Percentiles rank a stretch among this genome's conserved stretches.
Evolutionary conservation across 2,329 filamentous ascomycete genomes (phyloP).

Genomic region (Metarhizium guizhouense): DNA sequence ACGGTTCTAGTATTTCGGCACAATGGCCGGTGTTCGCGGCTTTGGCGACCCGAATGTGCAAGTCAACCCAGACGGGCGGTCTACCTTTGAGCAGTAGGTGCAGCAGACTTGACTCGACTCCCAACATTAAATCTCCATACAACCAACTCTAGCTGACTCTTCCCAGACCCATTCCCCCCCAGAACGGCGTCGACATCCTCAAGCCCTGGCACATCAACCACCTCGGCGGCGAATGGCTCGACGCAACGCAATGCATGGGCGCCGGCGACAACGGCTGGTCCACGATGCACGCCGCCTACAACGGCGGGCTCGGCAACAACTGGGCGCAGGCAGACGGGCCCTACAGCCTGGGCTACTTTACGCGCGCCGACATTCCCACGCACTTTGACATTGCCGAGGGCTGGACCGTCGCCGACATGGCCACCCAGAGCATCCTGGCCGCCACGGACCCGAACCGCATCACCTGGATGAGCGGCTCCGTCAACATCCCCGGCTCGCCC

Average conservation of each 20-base stretch:
- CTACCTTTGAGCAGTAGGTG: slow-evolving; percentile 42
- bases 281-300: slow-evolving; percentile 41
- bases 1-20: slow-evolving; percentile 38
- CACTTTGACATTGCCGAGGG: slow-evolving; percentile 46
- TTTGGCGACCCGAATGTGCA: slow-evolving; percentile 35
- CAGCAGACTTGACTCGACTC: too few species aligned
- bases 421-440: slow-evolving; percentile 10
- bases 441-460: slow-evolving; percentile 39
- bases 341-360: slow-evolving; percentile 36
- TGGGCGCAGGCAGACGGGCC: slow-evolving; percentile 28
- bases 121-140: not conserved
- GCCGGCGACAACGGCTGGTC: slow-evolving; percentile 42
- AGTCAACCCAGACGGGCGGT: slow-evolving; percentile 23
- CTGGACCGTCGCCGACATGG: slow-evolving; percentile 30
- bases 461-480: slow-evolving; percentile 27
- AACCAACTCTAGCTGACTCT: not conserved
- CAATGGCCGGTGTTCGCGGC: slow-evolving; percentile 44
- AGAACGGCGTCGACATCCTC: slow-evolving; percentile 33
- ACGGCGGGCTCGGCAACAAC: slow-evolving; percentile 38
- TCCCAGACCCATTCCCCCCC: not conserved
- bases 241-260: slow-evolving; percentile 42
- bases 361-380: slow-evolving; percentile 40
- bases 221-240: slow-evolving; percentile 31
- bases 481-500: slow-evolving; percentile 35
- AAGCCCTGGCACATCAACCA: slow-evolving; percentile 44